Base-by-base conservation (phyloP, 257 asterid genomes). In the Solanum pennellii region DNA sequence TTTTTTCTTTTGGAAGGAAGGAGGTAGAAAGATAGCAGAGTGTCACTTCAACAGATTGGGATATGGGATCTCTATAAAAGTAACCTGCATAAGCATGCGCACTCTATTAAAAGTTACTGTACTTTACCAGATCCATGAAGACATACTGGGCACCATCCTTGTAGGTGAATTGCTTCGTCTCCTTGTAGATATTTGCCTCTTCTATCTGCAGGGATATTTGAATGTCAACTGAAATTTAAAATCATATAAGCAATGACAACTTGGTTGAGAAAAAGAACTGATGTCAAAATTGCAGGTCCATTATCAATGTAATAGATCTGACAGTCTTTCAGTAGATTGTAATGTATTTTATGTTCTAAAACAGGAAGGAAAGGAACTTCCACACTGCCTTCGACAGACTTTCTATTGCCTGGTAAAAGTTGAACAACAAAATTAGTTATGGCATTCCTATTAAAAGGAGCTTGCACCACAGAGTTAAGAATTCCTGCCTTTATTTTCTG, bases 131-230 rank as follows among this genome's bases (percentile, higher is more conserved):
- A 89, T 97, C 99, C 99, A 97, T 97, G 95, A 97, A 96, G 42
- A 96, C 99, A 87, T 82, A 96, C 89, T 95, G 99, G 56, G 94
- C 89, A 89, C 94, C 97, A 88, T 97, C 99, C 92, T 95, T 97
- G 88, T 97, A 97, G 41, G 99, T 96, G 92, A 86, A 96, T 90
- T 96, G 99, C 91, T 97, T 97, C 71, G 95, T 92, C 89, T 97
- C 97, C 91, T 97, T 97, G 88, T 89, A 84, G 89, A 96, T 96
- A 86, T 95, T 91, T 56, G 99, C 98, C 91, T 90, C 95, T 90
- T 95, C 99, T 29, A 97, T 82, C 99, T 97, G 95, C 72, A 88
- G 49, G 89, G 86, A 89, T 56, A 83, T 87, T 73, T 71, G 86
- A 87, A 86, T 12, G 65, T 37, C 23, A 85, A 87, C 29, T 23